Evolutionary conservation across 768 basidiomycete species (phyloP), one percentile per base, ranked within the genome.

Genomic region (Amanita pallidorosea): DNA sequence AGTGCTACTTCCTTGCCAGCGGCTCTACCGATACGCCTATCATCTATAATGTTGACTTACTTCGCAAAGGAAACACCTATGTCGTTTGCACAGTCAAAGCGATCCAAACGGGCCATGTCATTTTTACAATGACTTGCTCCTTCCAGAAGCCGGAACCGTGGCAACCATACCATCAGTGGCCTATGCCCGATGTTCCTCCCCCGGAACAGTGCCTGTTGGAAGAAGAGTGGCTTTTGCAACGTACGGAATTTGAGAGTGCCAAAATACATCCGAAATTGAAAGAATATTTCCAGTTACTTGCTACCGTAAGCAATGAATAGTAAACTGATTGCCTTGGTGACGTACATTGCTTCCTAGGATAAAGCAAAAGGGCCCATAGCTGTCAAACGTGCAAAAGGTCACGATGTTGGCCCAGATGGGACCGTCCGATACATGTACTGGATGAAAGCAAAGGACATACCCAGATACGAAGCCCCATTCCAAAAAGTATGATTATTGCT

Each of bases 1-100:
- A 91, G 86, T 88, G 85, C 57, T 92, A 92, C 58, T 92, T 92
- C 61, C 69, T 91, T 25, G 73, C 80, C 23, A 81, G 82, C 54
- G 89, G 83, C 7, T 86, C 87, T 11, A 74, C 83, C 0, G 70
- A 83, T 3, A 73, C 77, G 5, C 85, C 88, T 7, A 83, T 91
- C 55, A 70, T 89, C 46, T 91, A 91, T 63, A 76, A 76, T 54
- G 85, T 92, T 46, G 87, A 89, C 55, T 70, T 80, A 7, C 64
- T 88, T 31, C 82, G 88, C 5, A 73, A 88, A 53, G 88, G 88
- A 41, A 75, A 76, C 23, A 83, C 84, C 11, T 91, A 88, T 61
- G 70, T 74, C 43, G 88, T 88, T 3, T 77, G 80, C 46, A 73
- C 68, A 17, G 76, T 84, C 54, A 80, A 76, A 58, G 81, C 81